Conservation (phyloP, 257 asterid species). For the Primulina eburnea region DNA sequence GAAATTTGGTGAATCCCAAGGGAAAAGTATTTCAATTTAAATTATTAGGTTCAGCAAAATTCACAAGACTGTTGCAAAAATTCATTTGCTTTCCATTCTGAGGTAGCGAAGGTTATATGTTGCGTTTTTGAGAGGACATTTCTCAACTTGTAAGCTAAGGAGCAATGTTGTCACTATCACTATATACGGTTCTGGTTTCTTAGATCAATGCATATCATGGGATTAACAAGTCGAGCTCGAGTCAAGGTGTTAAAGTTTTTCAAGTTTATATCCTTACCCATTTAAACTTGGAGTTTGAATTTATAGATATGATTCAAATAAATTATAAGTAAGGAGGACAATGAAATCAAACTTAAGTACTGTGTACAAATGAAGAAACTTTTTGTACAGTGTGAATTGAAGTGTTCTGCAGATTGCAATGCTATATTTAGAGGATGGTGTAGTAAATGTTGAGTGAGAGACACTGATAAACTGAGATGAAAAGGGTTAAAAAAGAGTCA, state of each 20-base stretch:
- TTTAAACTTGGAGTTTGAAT: not conserved
- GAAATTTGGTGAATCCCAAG: not conserved
- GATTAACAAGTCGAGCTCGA: too few species aligned
- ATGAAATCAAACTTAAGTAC: conserved; percentile 1
- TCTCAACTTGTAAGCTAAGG: not conserved
- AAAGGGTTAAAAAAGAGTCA: conserved; percentile 29
- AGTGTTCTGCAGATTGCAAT: not conserved
- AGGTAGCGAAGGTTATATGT: too few species aligned
- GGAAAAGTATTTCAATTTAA: not conserved
- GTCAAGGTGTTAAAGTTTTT: too few species aligned
- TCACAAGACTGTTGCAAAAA: not conserved
- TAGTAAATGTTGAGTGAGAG: conserved; percentile 27
- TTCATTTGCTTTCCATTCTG: not conserved
- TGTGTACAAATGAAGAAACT: conserved; percentile 19
- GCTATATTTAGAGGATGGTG: conserved; percentile 17
- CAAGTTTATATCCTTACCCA: not conserved
- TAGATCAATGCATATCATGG: not conserved
- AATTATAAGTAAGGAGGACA: not conserved
- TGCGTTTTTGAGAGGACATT: not conserved
- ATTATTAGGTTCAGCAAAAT: too few species aligned
- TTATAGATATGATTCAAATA: too few species aligned
- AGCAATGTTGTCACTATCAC: not conserved
- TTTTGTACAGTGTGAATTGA: conserved; percentile 15
- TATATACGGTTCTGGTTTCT: too few species aligned
- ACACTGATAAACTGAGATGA: conserved; percentile 18